Conservation (phyloP, 75 land plant species). For the Selaginella moellendorffii region DNA sequence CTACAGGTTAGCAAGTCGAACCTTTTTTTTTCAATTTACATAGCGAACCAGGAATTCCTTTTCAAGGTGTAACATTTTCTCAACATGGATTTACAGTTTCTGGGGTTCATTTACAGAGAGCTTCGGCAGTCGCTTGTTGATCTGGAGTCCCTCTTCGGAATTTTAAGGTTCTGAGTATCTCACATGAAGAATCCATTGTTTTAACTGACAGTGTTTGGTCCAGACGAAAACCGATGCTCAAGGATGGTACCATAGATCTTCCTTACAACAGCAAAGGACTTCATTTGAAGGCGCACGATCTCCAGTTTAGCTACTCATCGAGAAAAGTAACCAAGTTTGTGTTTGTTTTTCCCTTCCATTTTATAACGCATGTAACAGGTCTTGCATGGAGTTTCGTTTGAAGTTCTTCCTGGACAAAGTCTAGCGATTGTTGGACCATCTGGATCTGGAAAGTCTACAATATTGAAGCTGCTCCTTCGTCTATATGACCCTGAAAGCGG, state of each 20-base stretch:
- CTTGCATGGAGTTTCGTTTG: slow-evolving; percentile 24
- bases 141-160: slow-evolving; percentile 24
- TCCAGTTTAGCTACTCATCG: slow-evolving; percentile 26
- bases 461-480: slow-evolving; percentile 30
- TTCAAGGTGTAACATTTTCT: neutral
- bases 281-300: slow-evolving; percentile 16
- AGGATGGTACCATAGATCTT: slow-evolving; percentile 25
- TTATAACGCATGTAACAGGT: slow-evolving; percentile 12
- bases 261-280: slow-evolving; percentile 15
- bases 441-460: slow-evolving; percentile 36
- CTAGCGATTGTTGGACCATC: slow-evolving; percentile 33
- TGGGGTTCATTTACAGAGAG: slow-evolving; percentile 33
- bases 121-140: slow-evolving; percentile 35
- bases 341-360: neutral
- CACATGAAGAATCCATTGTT: too few relatives aligned
- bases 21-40: too few relatives aligned
- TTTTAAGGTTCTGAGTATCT: slow-evolving; percentile 14
- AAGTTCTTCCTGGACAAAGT: slow-evolving; percentile 31
- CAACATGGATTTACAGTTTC: slow-evolving; percentile 14
- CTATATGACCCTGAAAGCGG: slow-evolving; percentile 32
- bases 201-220: too few relatives aligned
- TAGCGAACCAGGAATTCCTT: too few relatives aligned
- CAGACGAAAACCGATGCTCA: slow-evolving; percentile 23
- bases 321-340: slow-evolving; percentile 14
- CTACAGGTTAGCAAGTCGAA: too few relatives aligned